These are phyloP conservation scores for Penicillium tannophilum DNA, from an alignment of 495 filamentous ascomycete genomes.

Conservation along the genomic window DNA sequence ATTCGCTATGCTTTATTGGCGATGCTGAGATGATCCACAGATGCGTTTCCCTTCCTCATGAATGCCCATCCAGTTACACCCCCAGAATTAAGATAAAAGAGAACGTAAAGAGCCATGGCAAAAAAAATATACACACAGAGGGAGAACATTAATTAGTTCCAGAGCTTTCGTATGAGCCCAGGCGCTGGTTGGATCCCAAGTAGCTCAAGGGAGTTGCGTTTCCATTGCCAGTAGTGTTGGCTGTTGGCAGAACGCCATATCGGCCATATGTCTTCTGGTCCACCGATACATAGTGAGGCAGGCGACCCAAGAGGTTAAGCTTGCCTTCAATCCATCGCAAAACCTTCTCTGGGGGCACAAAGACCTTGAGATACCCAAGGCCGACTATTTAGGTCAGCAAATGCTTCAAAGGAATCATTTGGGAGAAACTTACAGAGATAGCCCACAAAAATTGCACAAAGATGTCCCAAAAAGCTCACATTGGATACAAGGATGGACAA, in stretches of 20 bases:
- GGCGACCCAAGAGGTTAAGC: constrained; percentile 74
- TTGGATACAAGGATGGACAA: constrained; percentile 74
- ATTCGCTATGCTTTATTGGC: constrained; percentile 9
- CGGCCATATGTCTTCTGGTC: constrained; percentile 97
- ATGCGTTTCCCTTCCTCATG: constrained; percentile 1
- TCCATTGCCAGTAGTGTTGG: constrained; percentile 40
- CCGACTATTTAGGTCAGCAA: constrained; percentile 58
- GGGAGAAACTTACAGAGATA: constrained; percentile 69
- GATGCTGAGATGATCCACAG: constrained; percentile 6
- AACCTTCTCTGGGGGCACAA: constrained; percentile 80
- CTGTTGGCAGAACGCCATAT: constrained; percentile 81
- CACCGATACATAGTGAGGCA: constrained; percentile 88
- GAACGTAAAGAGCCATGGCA: constrained; percentile 1
- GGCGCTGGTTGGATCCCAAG: constrained; percentile 62
- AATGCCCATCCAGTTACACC: neutral
- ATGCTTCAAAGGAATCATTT: neutral
- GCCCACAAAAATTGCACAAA: constrained; percentile 77
- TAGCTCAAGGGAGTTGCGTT: constrained; percentile 57
- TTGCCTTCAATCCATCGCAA: constrained; percentile 83
- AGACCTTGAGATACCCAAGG: constrained; percentile 78
- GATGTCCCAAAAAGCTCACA: constrained; percentile 82
- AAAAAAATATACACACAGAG: constrained; percentile 36
- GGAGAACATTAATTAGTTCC: constrained; percentile 20
- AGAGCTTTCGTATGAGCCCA: constrained; percentile 54
- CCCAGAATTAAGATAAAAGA: constrained; percentile 1